A percentile compares a stretch with the other conserved stretches of the same genome.
Evolutionary conservation across 768 basidiomycete genomes (phyloP).

Genomic region (Leccinum sublutescens): DNA sequence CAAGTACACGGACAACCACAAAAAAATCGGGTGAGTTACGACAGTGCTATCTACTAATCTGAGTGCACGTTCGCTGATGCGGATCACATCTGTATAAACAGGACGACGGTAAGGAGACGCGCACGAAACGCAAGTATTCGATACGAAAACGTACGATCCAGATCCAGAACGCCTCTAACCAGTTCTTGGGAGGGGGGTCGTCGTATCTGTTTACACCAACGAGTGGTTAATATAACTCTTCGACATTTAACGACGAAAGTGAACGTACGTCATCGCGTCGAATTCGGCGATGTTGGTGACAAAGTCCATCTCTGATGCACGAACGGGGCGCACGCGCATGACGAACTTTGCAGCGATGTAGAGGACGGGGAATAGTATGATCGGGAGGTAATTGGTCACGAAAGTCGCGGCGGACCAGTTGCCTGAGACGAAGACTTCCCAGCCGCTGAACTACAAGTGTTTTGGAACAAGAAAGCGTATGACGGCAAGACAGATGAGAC

Average conservation of each 20-base stretch:
- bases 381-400: slow-evolving; percentile 42
- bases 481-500: background rate
- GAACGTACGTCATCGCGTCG: slow-evolving; percentile 27
- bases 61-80: no score
- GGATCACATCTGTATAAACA: slow-evolving; percentile 8
- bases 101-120: background rate
- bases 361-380: slow-evolving; percentile 46
- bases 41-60: background rate
- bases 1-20: background rate
- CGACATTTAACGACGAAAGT: no score
- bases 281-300: slow-evolving; percentile 24
- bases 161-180: slow-evolving; percentile 26
- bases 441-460: slow-evolving; percentile 37
- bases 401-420: slow-evolving; percentile 39
- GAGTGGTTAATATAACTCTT: background rate
- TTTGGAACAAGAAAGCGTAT: background rate
- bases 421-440: slow-evolving; percentile 40
- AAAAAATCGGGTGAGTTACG: background rate
- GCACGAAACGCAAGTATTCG: background rate
- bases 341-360: slow-evolving; percentile 33
- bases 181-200: slow-evolving; percentile 29
- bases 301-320: slow-evolving; percentile 28
- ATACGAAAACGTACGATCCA: slow-evolving; percentile 26
- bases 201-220: slow-evolving; percentile 17
- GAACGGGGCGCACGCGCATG: slow-evolving; percentile 11